Base-by-base conservation (phyloP, 352 stramenopile genomes). In the Phytophthora macrochlamydospora region DNA sequence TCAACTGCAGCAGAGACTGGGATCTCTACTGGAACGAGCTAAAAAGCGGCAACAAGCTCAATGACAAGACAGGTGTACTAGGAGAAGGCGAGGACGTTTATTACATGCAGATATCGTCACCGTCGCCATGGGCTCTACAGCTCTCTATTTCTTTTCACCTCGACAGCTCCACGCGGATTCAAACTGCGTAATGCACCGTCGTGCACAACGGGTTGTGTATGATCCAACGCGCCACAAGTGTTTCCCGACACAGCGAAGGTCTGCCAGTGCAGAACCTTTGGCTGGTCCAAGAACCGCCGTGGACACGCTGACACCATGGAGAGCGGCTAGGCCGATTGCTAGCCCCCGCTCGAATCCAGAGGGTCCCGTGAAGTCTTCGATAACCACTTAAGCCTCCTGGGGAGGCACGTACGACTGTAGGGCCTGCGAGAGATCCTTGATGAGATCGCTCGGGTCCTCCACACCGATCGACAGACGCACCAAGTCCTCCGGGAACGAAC, bases 401-500 rank as follows among this genome's bases (percentile, higher is more conserved):
- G 55, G 28, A 69, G 79, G 72, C 11, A 86, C 79, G 69, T 87
- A 95, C 59, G 80, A 87, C 71, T 93, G 85, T 58, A 98, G 84
- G 13, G 95, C 95, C 57, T 89, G 75, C 40, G 92, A 87, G 8
- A 99, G 84, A 78, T 98, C 96, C 45, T 91, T 86, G 56, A 98
- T 96, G 45, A 99, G 81, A 79, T 99, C 97, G 54, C 91, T 89
- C 32, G 83, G 78, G 69, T 97, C 92, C 76, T 99, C 97, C 48
- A 99, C 93, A 42, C 97, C 97, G 52, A 98, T 95, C 18, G 89
- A 97, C 6, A 99, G 74, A 50, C 96, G 89, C 65, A 99, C 91
- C 31, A 99, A 74, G 59, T 95, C 90, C 70, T 99, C 95, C 37
- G 94, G 91, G 69, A 99, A 97, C 11, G 93, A 86, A 7, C 96